A percentile compares a stretch with the other conserved stretches of the same genome.
Evolutionary conservation across 1,284 basidiomycete species (phyloP).

Genomic region (Wolfiporia cocos): DNA sequence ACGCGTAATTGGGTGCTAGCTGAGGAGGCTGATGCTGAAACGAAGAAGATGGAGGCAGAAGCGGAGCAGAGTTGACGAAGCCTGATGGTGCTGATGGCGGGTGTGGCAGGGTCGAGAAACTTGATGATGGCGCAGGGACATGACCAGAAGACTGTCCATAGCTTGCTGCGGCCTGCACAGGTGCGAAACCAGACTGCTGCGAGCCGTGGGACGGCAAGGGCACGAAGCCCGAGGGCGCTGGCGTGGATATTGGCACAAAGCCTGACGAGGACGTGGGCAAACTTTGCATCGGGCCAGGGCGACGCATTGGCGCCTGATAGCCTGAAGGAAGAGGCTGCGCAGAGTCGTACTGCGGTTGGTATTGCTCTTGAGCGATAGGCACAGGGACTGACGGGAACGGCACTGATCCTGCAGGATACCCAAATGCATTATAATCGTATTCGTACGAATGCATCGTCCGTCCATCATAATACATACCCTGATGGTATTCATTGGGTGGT

Average conservation of each 20-base stretch:
- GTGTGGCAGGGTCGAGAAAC: slow-evolving; percentile 17
- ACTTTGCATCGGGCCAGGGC: slow-evolving; percentile 52
- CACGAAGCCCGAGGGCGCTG: slow-evolving; percentile 26
- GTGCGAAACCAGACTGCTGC: slow-evolving; percentile 41
- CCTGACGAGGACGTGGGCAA: slow-evolving; percentile 62
- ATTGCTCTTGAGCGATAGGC: slow-evolving; percentile 29
- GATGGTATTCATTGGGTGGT: slow-evolving; percentile 25
- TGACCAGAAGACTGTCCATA: slow-evolving; percentile 21
- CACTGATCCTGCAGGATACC: slow-evolving; percentile 30
- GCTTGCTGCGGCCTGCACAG: slow-evolving; percentile 27
- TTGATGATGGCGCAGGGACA: slow-evolving; percentile 31
- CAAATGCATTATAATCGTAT: slow-evolving; percentile 22
- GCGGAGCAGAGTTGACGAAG: slow-evolving; percentile 12
- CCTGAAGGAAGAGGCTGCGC: slow-evolving; percentile 27
- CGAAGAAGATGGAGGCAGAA: slow-evolving; percentile 13
- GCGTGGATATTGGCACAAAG: slow-evolving; percentile 39
- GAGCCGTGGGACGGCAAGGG: slow-evolving; percentile 32
- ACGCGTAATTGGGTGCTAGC: slow-evolving; percentile 9
- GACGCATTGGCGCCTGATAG: slow-evolving; percentile 27
- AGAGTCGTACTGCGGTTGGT: slow-evolving; percentile 54
- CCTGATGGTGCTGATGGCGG: slow-evolving; percentile 17
- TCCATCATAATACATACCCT: slow-evolving; percentile 21
- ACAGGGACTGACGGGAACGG: slow-evolving; percentile 26
- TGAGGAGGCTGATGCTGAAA: slow-evolving; percentile 15
- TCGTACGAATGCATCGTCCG: slow-evolving; percentile 14